Conservation (phyloP, 129 eudicot species). For the Logfia minima region DNA sequence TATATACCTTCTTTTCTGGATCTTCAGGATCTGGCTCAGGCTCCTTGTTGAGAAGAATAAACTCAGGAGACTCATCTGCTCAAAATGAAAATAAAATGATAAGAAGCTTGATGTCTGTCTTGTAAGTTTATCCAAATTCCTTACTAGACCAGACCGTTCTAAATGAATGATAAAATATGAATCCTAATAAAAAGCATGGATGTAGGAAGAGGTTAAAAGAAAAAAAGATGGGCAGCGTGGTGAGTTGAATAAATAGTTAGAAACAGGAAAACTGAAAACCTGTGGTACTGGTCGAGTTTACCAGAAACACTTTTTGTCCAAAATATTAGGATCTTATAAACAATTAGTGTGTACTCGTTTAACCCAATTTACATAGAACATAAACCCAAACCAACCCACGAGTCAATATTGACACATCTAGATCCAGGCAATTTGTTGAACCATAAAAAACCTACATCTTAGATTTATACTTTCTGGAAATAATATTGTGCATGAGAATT, state of each 20-base stretch:
- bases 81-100: neutral
- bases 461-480: neutral
- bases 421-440: too few relatives aligned
- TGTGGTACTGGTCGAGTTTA: neutral
- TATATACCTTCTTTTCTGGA: conserved; percentile 60
- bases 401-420: too few relatives aligned
- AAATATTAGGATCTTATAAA: too few relatives aligned
- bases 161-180: neutral
- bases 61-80: conserved; percentile 72
- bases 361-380: too few relatives aligned
- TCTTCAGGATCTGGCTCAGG: conserved; percentile 92
- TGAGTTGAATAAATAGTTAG: neutral
- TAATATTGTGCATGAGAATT: neutral
- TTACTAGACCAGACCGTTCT: conserved; percentile 1
- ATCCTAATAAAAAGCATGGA: neutral
- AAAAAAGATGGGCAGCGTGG: neutral
- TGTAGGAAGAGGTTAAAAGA: neutral
- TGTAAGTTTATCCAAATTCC: neutral
- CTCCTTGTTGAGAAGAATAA: conserved; percentile 70
- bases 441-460: neutral
- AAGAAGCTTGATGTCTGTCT: neutral
- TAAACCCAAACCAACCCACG: too few relatives aligned
- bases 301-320: neutral
- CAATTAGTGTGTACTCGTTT: too few relatives aligned
- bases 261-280: neutral